Percentiles rank a stretch among this genome's conserved stretches.
phyloP scores from a whole-genome alignment of 805 yeast genomes.

The Teunomyces tritomae region DNA sequence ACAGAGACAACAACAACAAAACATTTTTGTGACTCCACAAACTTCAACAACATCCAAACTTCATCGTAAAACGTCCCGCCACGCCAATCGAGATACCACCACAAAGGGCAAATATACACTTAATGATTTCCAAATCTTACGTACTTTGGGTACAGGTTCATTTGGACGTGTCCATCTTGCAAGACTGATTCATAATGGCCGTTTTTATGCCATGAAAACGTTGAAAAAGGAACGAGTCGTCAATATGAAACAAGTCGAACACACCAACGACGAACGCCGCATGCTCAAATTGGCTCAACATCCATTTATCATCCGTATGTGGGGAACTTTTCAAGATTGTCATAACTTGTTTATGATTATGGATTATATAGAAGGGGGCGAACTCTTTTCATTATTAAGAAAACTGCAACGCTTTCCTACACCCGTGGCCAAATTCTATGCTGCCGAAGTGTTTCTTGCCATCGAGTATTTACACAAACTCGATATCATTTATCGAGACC shows the following conservation, averaged over 20 bases:
- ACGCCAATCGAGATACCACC: constrained; percentile 26
- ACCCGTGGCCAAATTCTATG: constrained; percentile 62
- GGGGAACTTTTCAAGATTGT: constrained; percentile 66
- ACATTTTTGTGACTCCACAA: constrained; percentile 22
- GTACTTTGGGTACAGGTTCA: constrained; percentile 61
- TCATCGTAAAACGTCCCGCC: constrained; percentile 10
- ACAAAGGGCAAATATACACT: constrained; percentile 59
- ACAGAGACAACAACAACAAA: constrained; percentile 26
- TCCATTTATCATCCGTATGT: constrained; percentile 60
- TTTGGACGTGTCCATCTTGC: constrained; percentile 62
- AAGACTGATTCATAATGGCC: constrained; percentile 55
- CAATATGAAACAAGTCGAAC: constrained; percentile 62
- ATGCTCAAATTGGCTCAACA: constrained; percentile 58
- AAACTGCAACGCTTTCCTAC: constrained; percentile 60
- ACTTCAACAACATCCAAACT: constrained; percentile 8
- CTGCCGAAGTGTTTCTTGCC: constrained; percentile 60
- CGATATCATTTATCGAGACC: constrained; percentile 58
- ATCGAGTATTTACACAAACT: constrained; percentile 58
- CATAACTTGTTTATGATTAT: constrained; percentile 58
- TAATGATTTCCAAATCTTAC: constrained; percentile 52
- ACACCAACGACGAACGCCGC: constrained; percentile 60
- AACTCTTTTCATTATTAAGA: constrained; percentile 52
- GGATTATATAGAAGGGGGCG: constrained; percentile 68
- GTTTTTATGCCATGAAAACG: constrained; percentile 60
- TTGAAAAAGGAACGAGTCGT: constrained; percentile 57